Percentiles rank a stretch among this genome's conserved stretches.
phyloP scores from a whole-genome alignment of 345 rosid species.

The Cochlearia excelsa region DNA sequence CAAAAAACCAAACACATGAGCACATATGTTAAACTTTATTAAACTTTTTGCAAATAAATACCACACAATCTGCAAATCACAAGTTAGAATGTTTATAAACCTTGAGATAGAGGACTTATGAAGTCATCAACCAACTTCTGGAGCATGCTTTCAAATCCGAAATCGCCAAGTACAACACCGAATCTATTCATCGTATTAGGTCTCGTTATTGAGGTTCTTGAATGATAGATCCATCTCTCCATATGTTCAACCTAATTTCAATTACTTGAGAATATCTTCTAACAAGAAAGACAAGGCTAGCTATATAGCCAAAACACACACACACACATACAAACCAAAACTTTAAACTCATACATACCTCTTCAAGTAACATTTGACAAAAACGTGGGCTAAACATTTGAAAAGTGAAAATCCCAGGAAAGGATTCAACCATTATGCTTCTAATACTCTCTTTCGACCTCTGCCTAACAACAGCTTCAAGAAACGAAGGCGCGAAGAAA shows the following conservation, averaged over 20 bases:
- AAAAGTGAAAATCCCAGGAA: conserved; percentile 73
- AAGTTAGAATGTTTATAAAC: conserved; percentile 34
- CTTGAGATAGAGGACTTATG: conserved; percentile 72
- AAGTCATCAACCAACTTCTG: conserved; percentile 71
- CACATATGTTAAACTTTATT: neutral
- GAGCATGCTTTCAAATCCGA: conserved; percentile 90
- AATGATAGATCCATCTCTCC: conserved; percentile 75
- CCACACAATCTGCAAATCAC: conserved; percentile 1
- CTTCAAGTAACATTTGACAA: conserved; percentile 64
- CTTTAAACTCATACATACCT: conserved; percentile 49
- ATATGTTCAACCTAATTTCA: conserved; percentile 70
- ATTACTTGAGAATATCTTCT: neutral
- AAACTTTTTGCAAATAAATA: neutral
- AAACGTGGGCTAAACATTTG: conserved; percentile 72
- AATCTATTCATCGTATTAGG: conserved; percentile 94
- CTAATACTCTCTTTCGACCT: conserved; percentile 60
- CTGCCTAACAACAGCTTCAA: conserved; percentile 48
- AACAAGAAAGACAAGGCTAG: neutral
- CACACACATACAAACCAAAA: conserved; percentile 34
- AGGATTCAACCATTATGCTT: conserved; percentile 57
- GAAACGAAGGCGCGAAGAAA: conserved; percentile 77
- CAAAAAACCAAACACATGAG: conserved; percentile 20
- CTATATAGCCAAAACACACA: conserved; percentile 27
- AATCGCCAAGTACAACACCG: conserved; percentile 95
- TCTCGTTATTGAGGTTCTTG: conserved; percentile 75